phyloP scores from a whole-genome alignment of 306 rosid genomes.

The Lagenaria siceraria region DNA sequence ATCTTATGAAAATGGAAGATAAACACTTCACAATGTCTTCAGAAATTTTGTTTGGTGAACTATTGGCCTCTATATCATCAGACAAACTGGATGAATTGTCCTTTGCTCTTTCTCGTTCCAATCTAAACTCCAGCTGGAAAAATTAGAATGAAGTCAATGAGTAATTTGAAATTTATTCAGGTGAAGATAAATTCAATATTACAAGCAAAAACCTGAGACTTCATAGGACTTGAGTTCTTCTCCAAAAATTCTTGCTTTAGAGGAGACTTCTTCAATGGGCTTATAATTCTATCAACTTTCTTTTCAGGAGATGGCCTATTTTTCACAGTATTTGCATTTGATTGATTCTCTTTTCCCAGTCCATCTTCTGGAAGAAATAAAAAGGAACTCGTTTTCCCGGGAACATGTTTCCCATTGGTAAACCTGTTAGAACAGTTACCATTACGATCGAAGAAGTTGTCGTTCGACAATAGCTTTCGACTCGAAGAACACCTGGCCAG shows the following conservation, averaged over 20 bases:
- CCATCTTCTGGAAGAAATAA: slow-evolving; percentile 41
- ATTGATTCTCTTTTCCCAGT: slow-evolving; percentile 60
- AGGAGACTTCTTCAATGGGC: slow-evolving; percentile 42
- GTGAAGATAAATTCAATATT: slow-evolving; percentile 9
- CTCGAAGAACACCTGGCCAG: slow-evolving; percentile 58
- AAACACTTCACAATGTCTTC: slow-evolving; percentile 74
- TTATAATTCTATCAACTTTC: slow-evolving; percentile 30
- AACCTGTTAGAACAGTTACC: slow-evolving; percentile 20
- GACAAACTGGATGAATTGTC: slow-evolving; percentile 33
- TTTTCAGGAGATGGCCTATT: slow-evolving; percentile 48
- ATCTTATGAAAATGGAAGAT: slow-evolving; percentile 43
- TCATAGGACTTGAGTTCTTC: slow-evolving; percentile 31
- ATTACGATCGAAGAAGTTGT: slow-evolving; percentile 24
- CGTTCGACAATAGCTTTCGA: slow-evolving; percentile 38
- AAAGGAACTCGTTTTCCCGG: slow-evolving; percentile 26
- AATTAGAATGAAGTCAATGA: background rate
- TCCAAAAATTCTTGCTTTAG: slow-evolving; percentile 36
- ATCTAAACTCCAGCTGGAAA: slow-evolving; percentile 48
- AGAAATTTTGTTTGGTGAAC: slow-evolving; percentile 55
- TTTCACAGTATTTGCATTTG: slow-evolving; percentile 30
- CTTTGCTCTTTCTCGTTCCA: slow-evolving; percentile 45
- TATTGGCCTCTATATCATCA: slow-evolving; percentile 32
- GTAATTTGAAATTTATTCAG: background rate
- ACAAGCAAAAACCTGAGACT: slow-evolving; percentile 34
- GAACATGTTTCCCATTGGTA: slow-evolving; percentile 24